Evolutionary conservation across 805 yeast species (phyloP).

Genomic region (Debaryomyces tyrocola): DNA sequence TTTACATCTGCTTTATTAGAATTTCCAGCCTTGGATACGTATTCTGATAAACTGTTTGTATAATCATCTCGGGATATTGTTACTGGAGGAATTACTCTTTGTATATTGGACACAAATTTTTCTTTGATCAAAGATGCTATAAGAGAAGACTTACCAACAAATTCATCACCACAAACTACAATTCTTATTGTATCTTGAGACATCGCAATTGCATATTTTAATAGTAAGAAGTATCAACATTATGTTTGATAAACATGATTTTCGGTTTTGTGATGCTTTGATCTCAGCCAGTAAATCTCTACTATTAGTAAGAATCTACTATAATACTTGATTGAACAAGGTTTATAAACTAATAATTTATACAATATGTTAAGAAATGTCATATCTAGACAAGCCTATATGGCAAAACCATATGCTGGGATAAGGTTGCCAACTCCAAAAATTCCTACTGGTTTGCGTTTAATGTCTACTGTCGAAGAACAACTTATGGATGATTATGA

Average conservation of each 20-base stretch:
- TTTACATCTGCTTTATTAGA: not conserved
- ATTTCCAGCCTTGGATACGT: not conserved
- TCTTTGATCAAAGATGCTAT: conserved; percentile 82
- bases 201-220: conserved; percentile 6
- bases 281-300: not conserved
- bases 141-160: conserved; percentile 81
- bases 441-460: not conserved
- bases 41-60: conserved; percentile 37
- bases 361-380: not conserved
- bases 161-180: conserved; percentile 93
- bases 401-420: not conserved
- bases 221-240: not conserved
- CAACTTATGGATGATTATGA: conserved; percentile 59
- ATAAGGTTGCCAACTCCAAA: not conserved
- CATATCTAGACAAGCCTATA: not conserved
- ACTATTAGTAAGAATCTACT: not conserved
- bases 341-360: not conserved
- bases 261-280: not conserved
- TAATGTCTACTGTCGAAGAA: conserved; percentile 4
- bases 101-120: conserved; percentile 72
- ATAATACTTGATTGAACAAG: not conserved
- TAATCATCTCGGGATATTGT: conserved; percentile 70
- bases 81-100: conserved; percentile 78
- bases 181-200: conserved; percentile 63
- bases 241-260: not conserved